Evolutionary conservation across 306 rosid genomes (phyloP), one percentile per base, ranked within the genome.

Genomic region (Hippophae tibetana): DNA sequence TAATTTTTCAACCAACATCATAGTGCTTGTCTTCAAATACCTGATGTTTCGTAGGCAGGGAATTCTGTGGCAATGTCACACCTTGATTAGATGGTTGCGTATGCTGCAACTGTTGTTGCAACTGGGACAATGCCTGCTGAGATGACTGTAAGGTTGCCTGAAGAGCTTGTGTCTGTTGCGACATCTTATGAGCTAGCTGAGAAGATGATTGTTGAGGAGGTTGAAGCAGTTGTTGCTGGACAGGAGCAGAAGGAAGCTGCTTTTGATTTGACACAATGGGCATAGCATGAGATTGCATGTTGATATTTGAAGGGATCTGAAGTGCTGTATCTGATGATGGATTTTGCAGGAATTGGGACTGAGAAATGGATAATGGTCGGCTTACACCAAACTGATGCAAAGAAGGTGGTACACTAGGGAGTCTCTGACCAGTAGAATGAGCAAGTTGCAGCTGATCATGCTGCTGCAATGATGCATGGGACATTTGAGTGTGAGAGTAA

Each of bases 101-200:
- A 76, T 67, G 73, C 75, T 87, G 96, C 72, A 90, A 18, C 65
- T 90, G 92, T 72, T 87, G 96, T 59, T 92, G 98, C 69, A 92
- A 79, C 86, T 85, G 95, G 57, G 96, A 85, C 74, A 90, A 87
- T 43, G 95, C 96, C 73, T 90, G 94, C 81, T 78, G 96, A 60
- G 98, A 90, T 10, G 98, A 85, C 80, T 90, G 84, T 74, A 85
- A 87, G 79, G 93, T 92, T 46, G 98, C 98, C 74, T 92, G 92
- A 70, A 87, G 82, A 67, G 72, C 76, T 72, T 87, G 96, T 53
- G 84, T 92, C 66, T 88, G 98, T 64, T 92, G 98, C 5, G 96
- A 85, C 69, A 87, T 49, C 95, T 87, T 81, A 77, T 87, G 98
- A 54, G 95, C 98, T 71, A 87, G 74, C 56, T 81, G 95, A 65